Conservation (phyloP, 2,329 filamentous ascomycete genomes). For the Aspergillus tamarii region DNA sequence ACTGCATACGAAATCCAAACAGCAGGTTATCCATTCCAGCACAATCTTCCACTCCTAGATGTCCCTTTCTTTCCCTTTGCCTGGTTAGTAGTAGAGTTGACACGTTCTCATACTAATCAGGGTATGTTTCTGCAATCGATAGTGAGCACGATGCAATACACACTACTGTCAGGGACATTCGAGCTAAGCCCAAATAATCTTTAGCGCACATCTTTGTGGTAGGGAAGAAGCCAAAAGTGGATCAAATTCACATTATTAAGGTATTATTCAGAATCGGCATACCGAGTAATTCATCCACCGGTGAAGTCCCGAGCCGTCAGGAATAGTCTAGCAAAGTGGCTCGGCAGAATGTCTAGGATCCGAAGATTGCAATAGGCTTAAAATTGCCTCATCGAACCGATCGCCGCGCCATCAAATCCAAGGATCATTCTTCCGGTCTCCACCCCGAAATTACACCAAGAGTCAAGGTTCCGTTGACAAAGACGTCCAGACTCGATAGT, state of each 20-base stretch:
- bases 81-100: neutral
- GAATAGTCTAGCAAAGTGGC: neutral
- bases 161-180: slow-evolving; percentile 1
- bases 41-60: neutral
- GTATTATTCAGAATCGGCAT: slow-evolving; percentile 4
- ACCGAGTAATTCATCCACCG: neutral
- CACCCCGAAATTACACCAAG: slow-evolving; percentile 3
- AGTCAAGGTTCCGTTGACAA: neutral
- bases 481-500: neutral
- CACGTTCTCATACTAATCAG: neutral
- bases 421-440: neutral
- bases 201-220: neutral
- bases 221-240: neutral
- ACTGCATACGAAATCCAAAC: neutral
- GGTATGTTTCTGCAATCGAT: neutral
- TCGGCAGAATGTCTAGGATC: neutral
- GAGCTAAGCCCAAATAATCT: neutral
- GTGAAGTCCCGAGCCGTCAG: neutral
- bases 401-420: neutral
- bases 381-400: slow-evolving; percentile 1
- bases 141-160: neutral
- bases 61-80: neutral
- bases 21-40: neutral
- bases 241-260: neutral
- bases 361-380: neutral